Percentiles rank a stretch among this genome's conserved stretches.
Conservation (phyloP, 2,329 filamentous ascomycete species). For the Nigrospora oryzae region DNA sequence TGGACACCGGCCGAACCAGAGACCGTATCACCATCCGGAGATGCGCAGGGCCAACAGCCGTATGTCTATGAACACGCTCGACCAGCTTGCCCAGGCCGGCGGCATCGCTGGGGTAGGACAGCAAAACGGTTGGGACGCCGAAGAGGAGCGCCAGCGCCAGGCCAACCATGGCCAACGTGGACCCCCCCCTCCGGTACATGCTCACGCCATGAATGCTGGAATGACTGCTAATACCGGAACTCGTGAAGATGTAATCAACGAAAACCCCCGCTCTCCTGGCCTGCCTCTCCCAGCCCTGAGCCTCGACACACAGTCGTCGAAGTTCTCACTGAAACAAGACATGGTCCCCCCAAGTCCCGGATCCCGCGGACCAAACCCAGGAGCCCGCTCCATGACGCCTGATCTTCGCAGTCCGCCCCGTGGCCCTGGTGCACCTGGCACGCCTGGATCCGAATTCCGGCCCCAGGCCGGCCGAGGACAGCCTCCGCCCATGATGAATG, state of each 20-base stretch:
- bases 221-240: constrained; percentile 46
- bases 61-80: constrained; percentile 73
- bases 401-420: constrained; percentile 15
- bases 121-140: constrained; percentile 18
- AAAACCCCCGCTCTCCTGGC: constrained; percentile 24
- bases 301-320: constrained; percentile 30
- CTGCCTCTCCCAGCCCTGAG: constrained; percentile 32
- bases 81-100: constrained; percentile 68
- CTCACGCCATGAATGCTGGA: constrained; percentile 39
- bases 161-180: constrained; percentile 26
- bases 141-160: constrained; percentile 22
- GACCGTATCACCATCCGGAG: constrained; percentile 68
- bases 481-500: constrained; percentile 3
- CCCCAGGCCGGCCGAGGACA: constrained; percentile 13
- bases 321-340: constrained; percentile 32
- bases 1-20: constrained; percentile 58
- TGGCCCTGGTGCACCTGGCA: constrained; percentile 14
- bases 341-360: constrained; percentile 18
- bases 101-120: constrained; percentile 32
- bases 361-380: constrained; percentile 22
- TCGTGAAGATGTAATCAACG: constrained; percentile 42
- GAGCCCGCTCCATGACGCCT: constrained; percentile 10
- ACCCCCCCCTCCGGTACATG: constrained; percentile 36
- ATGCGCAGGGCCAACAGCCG: constrained; percentile 74
- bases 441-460: constrained; percentile 14